Base-by-base conservation (phyloP, 2,329 filamentous ascomycete genomes). In the Clarireedia paspali region DNA sequence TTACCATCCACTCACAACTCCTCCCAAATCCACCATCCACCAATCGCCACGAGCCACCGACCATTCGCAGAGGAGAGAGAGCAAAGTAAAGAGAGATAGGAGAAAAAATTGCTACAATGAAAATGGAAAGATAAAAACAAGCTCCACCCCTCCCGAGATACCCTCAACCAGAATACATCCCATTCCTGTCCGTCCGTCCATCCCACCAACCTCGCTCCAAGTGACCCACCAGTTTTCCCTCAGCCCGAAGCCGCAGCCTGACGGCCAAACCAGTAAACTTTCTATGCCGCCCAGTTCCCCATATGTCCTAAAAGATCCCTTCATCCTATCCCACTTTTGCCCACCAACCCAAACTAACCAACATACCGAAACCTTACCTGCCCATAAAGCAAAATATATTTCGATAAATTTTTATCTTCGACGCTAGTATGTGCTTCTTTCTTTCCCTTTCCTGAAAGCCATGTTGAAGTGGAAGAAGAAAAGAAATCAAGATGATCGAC, bases 291-390 rank as follows among this genome's bases (percentile, higher is more conserved):
- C 50, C 50, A 46, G 17, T 5, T 30, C 40, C 9, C 17, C 17
- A 20, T 46, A 53, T 53, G 50, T 53, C 40, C 50, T 53, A 46
- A 53, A 53, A 30, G 27, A 30, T 20, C 20, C 27, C 27, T 9
- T 30, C 27, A 30, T 30, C 27, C 27, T 47, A 47, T 34, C 50
- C 40, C 30, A 40, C 50, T 30, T 30, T 30, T 53, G 17, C 20
- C 45, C 50, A 38, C 36, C 23, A n/a, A 55, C 23, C 44, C 52
- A 50, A 50, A 55, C 52, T 55, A 55, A 50, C 52, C 52, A 50
- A 55, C 27, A 10, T 9, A 30, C 27, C 27, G 27, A 30, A 30
- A 30, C 27, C 27, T 30, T 10, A 10, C 27, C 27, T 30, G 27
- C 49, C 46, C 39, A 20, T 47, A 17, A 40, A 40, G 24, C 40